phyloP scores from a whole-genome alignment of 495 filamentous ascomycete genomes.

The Podospora conica region DNA sequence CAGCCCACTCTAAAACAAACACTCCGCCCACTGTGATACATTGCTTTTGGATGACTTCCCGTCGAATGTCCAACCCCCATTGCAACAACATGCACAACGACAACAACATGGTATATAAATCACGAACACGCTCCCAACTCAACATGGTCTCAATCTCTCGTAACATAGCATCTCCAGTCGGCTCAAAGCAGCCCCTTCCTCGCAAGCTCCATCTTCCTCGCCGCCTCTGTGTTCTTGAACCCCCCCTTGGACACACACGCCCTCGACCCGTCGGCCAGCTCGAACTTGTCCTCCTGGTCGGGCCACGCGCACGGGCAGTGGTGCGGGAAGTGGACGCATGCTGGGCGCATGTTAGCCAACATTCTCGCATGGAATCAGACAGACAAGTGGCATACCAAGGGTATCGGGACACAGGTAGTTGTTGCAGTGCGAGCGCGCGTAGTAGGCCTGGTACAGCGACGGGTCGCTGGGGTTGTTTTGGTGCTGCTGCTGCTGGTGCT shows the following conservation, averaged over 20 bases:
- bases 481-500: constrained; percentile 47
- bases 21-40: background rate
- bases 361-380: background rate
- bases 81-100: background rate
- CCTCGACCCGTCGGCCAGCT: constrained; percentile 73
- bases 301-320: constrained; percentile 89
- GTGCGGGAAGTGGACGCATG: constrained; percentile 88
- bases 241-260: constrained; percentile 79
- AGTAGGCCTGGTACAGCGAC: constrained; percentile 65
- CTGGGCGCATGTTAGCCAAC: constrained; percentile 23
- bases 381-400: constrained; percentile 41
- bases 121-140: background rate
- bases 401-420: constrained; percentile 91
- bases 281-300: constrained; percentile 77
- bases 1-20: background rate
- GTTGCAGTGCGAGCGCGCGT: constrained; percentile 64
- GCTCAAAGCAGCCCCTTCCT: constrained; percentile 75
- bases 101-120: background rate
- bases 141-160: background rate
- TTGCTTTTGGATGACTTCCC: background rate
- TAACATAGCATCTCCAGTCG: background rate
- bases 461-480: constrained; percentile 79
- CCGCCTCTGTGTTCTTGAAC: constrained; percentile 66
- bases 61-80: background rate
- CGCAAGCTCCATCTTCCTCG: constrained; percentile 72